Evolutionary conservation across 1,284 basidiomycete genomes (phyloP).

Genomic region (Golubevia pallescens): DNA sequence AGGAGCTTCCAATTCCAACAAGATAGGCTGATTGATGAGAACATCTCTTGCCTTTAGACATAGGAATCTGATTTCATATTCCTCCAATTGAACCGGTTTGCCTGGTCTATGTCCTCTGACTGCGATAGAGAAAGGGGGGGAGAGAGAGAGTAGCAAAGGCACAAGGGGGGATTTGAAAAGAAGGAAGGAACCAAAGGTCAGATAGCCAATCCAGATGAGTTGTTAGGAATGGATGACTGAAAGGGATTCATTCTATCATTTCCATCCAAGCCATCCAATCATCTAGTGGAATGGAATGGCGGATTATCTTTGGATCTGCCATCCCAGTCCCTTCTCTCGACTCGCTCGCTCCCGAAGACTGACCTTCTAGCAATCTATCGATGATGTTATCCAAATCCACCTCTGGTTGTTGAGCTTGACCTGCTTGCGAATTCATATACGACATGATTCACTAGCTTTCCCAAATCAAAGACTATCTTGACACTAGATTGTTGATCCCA

Average conservation of each 20-base stretch:
- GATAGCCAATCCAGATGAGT: neutral
- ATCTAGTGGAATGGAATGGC: too few relatives aligned
- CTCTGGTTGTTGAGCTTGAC: neutral
- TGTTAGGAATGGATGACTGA: neutral
- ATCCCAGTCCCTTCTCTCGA: neutral
- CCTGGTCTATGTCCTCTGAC: slow-evolving; percentile 2
- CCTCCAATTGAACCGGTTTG: neutral
- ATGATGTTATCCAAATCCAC: neutral
- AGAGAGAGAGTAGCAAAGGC: neutral
- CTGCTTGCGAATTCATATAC: too few relatives aligned
- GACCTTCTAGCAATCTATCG: neutral
- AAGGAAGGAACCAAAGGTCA: too few relatives aligned
- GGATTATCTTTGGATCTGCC: too few relatives aligned
- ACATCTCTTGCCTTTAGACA: slow-evolving; percentile 1
- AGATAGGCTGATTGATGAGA: slow-evolving; percentile 3
- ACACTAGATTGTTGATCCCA: too few relatives aligned
- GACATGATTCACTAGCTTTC: too few relatives aligned
- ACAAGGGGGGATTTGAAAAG: neutral
- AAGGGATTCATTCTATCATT: too few relatives aligned
- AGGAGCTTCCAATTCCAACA: slow-evolving; percentile 1
- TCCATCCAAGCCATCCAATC: too few relatives aligned
- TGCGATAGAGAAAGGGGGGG: neutral
- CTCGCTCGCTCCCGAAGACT: neutral
- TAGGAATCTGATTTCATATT: neutral
- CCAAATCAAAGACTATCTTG: too few relatives aligned